These are phyloP conservation scores for Trypanosomatidae sp. DNA, from an alignment of 208 protist genomes.

Conservation along the genomic window DNA sequence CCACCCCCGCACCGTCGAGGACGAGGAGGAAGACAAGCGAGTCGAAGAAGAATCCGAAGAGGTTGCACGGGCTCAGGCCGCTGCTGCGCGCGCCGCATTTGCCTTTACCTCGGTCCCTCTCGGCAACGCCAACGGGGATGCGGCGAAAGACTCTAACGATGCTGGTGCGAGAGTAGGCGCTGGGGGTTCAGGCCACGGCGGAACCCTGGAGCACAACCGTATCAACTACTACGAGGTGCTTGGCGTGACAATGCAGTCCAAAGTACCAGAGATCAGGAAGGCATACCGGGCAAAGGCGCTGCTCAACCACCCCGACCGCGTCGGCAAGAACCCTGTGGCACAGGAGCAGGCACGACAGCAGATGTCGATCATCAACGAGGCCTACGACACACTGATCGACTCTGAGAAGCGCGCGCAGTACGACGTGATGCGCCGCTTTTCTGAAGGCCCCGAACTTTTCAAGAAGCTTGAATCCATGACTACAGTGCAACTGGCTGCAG, in stretches of 20 bases:
- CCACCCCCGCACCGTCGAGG: conserved; percentile 51
- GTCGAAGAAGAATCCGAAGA: conserved; percentile 46
- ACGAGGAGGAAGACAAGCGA: conserved; percentile 48
- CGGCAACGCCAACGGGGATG: conserved; percentile 6
- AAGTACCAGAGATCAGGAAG: conserved; percentile 58
- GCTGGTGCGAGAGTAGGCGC: background rate
- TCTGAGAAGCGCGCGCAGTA: conserved; percentile 59
- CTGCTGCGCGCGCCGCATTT: conserved; percentile 9
- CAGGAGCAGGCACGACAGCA: conserved; percentile 49
- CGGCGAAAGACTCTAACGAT: background rate
- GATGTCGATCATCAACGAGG: conserved; percentile 81
- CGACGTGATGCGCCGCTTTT: conserved; percentile 41
- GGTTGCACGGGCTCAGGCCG: conserved; percentile 22
- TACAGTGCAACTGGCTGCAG: conserved; percentile 17
- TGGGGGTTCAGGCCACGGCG: background rate
- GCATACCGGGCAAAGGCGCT: conserved; percentile 65
- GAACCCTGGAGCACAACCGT: background rate
- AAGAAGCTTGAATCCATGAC: conserved; percentile 44
- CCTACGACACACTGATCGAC: conserved; percentile 77
- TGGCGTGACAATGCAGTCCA: conserved; percentile 50
- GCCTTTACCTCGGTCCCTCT: conserved; percentile 13
- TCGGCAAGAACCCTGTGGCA: conserved; percentile 31
- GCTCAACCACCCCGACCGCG: conserved; percentile 72
- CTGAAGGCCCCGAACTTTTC: conserved; percentile 26
- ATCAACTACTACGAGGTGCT: conserved; percentile 63